These are phyloP conservation scores for Neurospora sp. DNA, from an alignment of 2,329 filamentous ascomycete genomes.

Conservation along the genomic window DNA sequence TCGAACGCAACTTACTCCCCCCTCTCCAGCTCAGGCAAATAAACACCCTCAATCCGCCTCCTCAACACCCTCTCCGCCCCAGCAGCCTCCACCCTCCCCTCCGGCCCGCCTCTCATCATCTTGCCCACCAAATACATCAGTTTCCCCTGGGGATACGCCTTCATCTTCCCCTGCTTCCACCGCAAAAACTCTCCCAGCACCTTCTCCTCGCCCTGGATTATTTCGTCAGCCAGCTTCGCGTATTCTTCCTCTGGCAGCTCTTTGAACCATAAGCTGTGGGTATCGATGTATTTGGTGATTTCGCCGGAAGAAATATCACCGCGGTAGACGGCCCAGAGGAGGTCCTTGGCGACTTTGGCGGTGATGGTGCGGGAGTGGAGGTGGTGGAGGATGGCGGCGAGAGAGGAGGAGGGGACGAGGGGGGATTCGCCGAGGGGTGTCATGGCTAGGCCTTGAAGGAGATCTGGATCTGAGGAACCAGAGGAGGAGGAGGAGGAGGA, in stretches of 20 bases:
- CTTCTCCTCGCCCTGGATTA: constrained; percentile 35
- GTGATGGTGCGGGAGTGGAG: constrained; percentile 42
- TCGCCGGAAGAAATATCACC: constrained; percentile 23
- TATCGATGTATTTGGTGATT: constrained; percentile 36
- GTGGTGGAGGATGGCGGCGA: constrained; percentile 42
- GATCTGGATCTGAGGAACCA: background rate
- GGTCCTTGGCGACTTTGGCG: constrained; percentile 47
- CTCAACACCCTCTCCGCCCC: constrained; percentile 39
- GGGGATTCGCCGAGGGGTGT: constrained; percentile 36
- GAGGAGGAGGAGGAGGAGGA: constrained; percentile 21
- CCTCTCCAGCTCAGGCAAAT: background rate
- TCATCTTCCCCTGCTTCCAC: constrained; percentile 24
- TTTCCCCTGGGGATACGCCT: constrained; percentile 43
- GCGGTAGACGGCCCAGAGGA: constrained; percentile 43
- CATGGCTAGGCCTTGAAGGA: constrained; percentile 13
- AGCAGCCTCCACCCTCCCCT: constrained; percentile 45
- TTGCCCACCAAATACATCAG: constrained; percentile 52
- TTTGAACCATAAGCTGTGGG: constrained; percentile 43
- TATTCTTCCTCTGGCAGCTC: constrained; percentile 42
- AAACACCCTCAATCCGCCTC: constrained; percentile 17
- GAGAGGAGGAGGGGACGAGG: constrained; percentile 34
- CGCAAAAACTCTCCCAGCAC: constrained; percentile 35
- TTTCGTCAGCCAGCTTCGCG: constrained; percentile 32
- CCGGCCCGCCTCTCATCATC: constrained; percentile 44
- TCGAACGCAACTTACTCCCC: background rate